Evolutionary conservation across 2,329 filamentous ascomycete species (phyloP), one percentile per base, ranked within the genome.

Genomic region (Emmonsia crescens): DNA sequence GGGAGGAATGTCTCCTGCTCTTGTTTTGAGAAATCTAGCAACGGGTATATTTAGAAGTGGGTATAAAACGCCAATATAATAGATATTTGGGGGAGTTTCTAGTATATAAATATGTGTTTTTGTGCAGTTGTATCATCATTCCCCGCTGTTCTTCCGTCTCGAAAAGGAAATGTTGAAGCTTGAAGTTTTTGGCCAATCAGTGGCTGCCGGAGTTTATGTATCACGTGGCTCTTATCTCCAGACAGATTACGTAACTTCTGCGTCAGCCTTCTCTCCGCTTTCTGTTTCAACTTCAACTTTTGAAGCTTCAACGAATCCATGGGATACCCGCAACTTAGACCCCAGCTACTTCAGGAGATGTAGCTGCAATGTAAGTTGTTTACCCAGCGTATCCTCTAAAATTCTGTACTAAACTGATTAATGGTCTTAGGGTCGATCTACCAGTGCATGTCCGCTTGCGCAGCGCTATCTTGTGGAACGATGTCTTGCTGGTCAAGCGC

Each of bases 401-500:
- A 5, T 8, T 27, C 21, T 44, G n/a, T 44, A 44, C 24, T 36
- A 19, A 40, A 44, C 24, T 36, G 9, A 40, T 29, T 12, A 6
- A 3, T 44, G 21, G 12, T n/a, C 1, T 29, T 29, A 70, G 68
- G 68, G 64, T 66, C 62, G 65, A 68, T 40, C 61, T 68, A 59
- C 57, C 66, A 49, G 83, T 89, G 62, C 83, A 86, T 61, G 84
- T 86, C 73, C 88, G 91, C 68, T 80, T 95, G 52, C 88, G 91
- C 66, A 87, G 91, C 68, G 91, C 91, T 64, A 93, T 96, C 73
- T 82, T 87, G 71, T 82, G 85, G 69, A 86, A 89, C 73, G 88
- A 93, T 72, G 76, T 83, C 74, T 78, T 85, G 61, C 87, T 96
- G 66, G 87, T 91, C 67, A 78, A 82, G 67, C 88, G 91, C 72